Evolutionary conservation across 495 filamentous ascomycete species (phyloP), one percentile per base, ranked within the genome.

Genomic region (Penicillium cataractarum): DNA sequence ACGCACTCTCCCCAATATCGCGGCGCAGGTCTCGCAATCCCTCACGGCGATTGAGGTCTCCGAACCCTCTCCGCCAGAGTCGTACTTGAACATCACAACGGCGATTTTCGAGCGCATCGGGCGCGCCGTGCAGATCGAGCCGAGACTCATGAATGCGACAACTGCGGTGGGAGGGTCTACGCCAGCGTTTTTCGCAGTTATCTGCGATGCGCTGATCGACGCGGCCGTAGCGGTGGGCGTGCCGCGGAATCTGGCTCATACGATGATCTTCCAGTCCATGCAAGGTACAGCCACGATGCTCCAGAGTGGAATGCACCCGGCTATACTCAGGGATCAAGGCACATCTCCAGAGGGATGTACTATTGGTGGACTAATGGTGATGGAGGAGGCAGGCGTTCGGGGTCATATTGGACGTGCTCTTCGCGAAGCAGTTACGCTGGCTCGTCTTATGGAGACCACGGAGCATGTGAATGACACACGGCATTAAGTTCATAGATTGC

Each of bases 261-360:
- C 67, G 12, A 78, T 77, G 72, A 72, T 75, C 15, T 70, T 72
- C 24, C 78, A 82, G 66, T 73, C 74, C 0, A 71, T 81, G 72
- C 67, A 69, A 46, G 76, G 78, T 8, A 75, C 76, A 9, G 78
- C 74, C 12, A 64, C 61, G 15, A 71, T 81, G 71, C 55, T 81
- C 29, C 67, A 76, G 61, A 71, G 68, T 42, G 79, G 79, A 1
- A 68, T 75, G 32, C 74, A 78, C 55, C 78, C 78, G 10, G 71
- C 73, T 15, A 13, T 75, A 24, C 57, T 82, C 17, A 69, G 68
- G 35, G 78, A 81, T 42, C 74, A 78, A 61, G 78, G 75, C 0
- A 76, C 78, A 0, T 74, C 76, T 4, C 75, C 77, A 0, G 78
- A 74, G 40, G 78, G 79, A 7, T 81, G 77, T 54, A 82, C 79